These are phyloP conservation scores for Rhododendron ovatum DNA, from an alignment of 148 eudicot species.

Conservation along the genomic window DNA sequence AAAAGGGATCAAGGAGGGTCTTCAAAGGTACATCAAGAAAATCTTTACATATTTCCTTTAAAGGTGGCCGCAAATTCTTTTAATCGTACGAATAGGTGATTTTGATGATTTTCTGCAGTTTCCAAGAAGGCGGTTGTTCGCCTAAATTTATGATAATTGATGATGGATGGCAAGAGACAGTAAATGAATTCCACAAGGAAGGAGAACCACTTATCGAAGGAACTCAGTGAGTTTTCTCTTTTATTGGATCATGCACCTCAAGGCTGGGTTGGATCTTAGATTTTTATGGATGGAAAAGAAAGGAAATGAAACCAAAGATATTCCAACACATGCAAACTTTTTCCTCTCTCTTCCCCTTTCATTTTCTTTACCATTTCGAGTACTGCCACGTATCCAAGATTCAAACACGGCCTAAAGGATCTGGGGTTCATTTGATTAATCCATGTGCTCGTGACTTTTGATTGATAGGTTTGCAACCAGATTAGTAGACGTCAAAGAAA, in stretches of 20 bases:
- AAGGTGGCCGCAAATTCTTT: not conserved
- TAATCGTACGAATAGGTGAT: not conserved
- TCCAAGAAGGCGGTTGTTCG: not conserved
- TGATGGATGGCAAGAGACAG: conserved; percentile 8
- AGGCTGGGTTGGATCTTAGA: not conserved
- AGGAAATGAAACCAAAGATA: not conserved
- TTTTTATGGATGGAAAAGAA: not conserved
- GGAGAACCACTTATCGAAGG: not conserved
- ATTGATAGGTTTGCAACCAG: not conserved
- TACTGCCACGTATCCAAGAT: not conserved
- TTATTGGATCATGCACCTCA: not conserved
- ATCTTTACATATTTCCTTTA: not conserved
- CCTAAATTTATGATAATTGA: not conserved
- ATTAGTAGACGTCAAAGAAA: conserved; percentile 5
- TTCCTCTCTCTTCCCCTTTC: not conserved
- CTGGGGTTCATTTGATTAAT: not conserved
- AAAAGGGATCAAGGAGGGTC: not conserved
- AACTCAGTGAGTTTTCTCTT: not conserved
- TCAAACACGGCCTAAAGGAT: not conserved
- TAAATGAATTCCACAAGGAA: conserved; percentile 1
- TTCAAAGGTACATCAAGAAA: not conserved
- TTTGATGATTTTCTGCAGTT: not conserved
- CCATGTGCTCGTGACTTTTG: not conserved
- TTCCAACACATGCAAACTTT: not conserved
- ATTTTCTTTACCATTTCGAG: not conserved